Evolutionary conservation across 2,329 filamentous ascomycete genomes (phyloP), one percentile per base, ranked within the genome.

Genomic region (Sclerotiophoma versabilis): DNA sequence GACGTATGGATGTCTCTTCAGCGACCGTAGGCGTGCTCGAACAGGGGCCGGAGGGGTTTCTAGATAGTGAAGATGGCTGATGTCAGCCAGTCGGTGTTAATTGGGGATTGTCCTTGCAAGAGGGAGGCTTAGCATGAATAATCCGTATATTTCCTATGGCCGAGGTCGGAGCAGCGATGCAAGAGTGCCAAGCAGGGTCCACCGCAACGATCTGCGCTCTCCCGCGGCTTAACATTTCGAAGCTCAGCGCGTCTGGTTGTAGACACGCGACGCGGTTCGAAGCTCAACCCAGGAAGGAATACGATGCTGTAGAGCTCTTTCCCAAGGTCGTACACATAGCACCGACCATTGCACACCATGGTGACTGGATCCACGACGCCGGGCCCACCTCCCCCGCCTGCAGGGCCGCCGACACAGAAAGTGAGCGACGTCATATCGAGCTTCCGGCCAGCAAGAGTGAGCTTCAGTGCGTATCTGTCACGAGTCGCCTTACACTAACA

Each of bases 401-500:
- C 66, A 60, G 72, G 65, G 15, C 68, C 75, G 34, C 73, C 74
- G 11, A 73, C 76, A 22, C 75, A 78, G 59, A 90, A 90, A 70
- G 83, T 96, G 49, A 83, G 85, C 67, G 91, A 96, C 68, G 83
- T 95, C 63, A 88, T 96, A 64, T 81, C 85, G 30, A 87, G 83
- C 49, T 96, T 91, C 72, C 84, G 91, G 44, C 91, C 93, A 7
- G 88, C 88, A 39, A 92, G 92, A 82, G 91, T 93, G 77, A 64
- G 77, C 39, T 27, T 51, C 25, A 9, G 23, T 48, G 37, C 36
- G 4, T 37, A 9, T 14, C 9, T 15, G 26, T 2, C 26, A 15
- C 19, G 34, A 14, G 9, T 12, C 15, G 7, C 0, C 20, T 1
- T 12, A n/a, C 39, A 49, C 65, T 71, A 23, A 71, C 54, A 29